Evolutionary conservation across 345 rosid species (phyloP).

Genomic region (Excoecaria agallocha): DNA sequence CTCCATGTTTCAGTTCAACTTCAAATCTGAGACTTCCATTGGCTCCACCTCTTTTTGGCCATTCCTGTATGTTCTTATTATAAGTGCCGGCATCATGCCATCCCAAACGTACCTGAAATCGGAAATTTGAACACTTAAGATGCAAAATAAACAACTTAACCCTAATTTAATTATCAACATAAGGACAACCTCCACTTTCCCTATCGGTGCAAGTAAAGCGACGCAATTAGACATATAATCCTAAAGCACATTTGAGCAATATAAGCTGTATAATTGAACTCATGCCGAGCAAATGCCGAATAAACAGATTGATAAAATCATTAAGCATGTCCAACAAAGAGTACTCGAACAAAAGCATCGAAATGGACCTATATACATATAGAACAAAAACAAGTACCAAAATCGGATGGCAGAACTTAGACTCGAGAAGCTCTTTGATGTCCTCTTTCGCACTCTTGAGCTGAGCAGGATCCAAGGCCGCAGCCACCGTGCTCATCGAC

Average conservation of each 20-base stretch:
- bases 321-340: background rate
- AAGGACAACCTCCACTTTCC: too few species aligned
- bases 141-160: too few species aligned
- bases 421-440: slow-evolving; percentile 70
- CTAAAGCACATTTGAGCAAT: background rate
- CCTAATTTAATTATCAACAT: too few species aligned
- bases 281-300: background rate
- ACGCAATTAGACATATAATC: background rate
- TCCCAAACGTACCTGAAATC: slow-evolving; percentile 73
- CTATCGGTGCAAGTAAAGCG: background rate
- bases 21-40: slow-evolving; percentile 93
- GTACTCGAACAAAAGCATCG: background rate
- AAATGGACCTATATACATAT: background rate
- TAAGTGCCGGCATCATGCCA: slow-evolving; percentile 99
- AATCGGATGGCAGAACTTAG: slow-evolving; percentile 80
- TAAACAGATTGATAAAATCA: background rate
- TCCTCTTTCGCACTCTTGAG: slow-evolving; percentile 85
- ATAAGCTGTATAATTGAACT: background rate
- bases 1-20: slow-evolving; percentile 85
- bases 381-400: slow-evolving; percentile 37
- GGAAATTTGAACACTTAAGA: background rate
- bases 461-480: slow-evolving; percentile 77
- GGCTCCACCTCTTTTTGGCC: slow-evolving; percentile 93
- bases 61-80: slow-evolving; percentile 82
- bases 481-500: slow-evolving; percentile 43